A percentile compares a stretch with the other conserved stretches of the same genome.
Evolutionary conservation across 2,329 filamentous ascomycete genomes (phyloP).

Genomic region (Arthrobotrys conoides): DNA sequence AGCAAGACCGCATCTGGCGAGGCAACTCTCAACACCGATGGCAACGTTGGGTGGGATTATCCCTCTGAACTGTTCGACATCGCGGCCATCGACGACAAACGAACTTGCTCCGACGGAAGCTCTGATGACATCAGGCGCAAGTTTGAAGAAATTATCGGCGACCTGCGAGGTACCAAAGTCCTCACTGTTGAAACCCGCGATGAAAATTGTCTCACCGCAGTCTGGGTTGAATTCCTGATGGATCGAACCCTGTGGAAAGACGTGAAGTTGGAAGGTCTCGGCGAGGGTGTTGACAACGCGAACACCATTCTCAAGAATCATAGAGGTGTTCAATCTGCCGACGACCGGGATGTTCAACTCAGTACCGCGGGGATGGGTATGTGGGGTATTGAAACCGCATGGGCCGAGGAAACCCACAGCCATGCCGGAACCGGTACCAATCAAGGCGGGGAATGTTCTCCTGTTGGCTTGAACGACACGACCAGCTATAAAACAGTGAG

Average conservation of each 20-base stretch:
- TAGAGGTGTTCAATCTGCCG: constrained; percentile 47
- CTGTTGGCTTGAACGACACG: constrained; percentile 72
- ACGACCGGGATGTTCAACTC: constrained; percentile 61
- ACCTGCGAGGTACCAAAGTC: constrained; percentile 72
- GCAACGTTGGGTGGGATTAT: constrained; percentile 71
- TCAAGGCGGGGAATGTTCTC: constrained; percentile 73
- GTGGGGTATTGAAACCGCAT: constrained; percentile 68
- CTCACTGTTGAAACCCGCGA: constrained; percentile 71
- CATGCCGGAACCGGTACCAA: constrained; percentile 71
- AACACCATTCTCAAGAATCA: constrained; percentile 60
- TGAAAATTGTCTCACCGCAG: constrained; percentile 66
- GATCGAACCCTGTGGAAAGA: constrained; percentile 68
- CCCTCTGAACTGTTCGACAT: constrained; percentile 69
- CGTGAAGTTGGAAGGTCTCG: constrained; percentile 61
- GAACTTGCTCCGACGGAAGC: constrained; percentile 70
- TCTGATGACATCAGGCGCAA: constrained; percentile 69
- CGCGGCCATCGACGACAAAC: constrained; percentile 67
- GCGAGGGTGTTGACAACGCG: constrained; percentile 58
- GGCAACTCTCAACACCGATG: constrained; percentile 71
- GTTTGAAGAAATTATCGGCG: constrained; percentile 71
- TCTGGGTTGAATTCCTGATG: constrained; percentile 62
- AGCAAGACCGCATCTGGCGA: constrained; percentile 70
- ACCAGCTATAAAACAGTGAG: constrained; percentile 67
- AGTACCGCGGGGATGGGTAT: constrained; percentile 71
- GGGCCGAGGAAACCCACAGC: constrained; percentile 71